Evolutionary conservation across 768 basidiomycete genomes (phyloP).

Genomic region (Candolleomyces aberdarensis): DNA sequence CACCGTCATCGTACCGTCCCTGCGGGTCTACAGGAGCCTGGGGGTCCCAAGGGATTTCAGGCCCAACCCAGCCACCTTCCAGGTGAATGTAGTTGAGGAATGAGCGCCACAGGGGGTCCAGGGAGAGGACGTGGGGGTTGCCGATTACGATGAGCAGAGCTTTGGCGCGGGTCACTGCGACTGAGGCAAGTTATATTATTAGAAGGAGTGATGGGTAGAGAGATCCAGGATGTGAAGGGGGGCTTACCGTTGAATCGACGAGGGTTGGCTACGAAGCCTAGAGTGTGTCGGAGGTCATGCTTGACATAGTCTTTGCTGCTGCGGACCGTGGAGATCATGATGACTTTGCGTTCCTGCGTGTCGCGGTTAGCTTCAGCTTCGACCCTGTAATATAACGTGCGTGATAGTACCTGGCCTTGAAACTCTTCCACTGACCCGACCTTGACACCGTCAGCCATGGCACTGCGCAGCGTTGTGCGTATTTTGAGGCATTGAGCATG

Average conservation of each 20-base stretch:
- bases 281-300: constrained; percentile 52
- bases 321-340: constrained; percentile 58
- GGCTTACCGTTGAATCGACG: constrained; percentile 40
- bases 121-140: constrained; percentile 52
- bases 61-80: constrained; percentile 55
- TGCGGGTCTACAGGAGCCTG: constrained; percentile 26
- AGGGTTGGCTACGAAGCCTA: constrained; percentile 58
- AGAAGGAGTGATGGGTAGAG: too few species aligned
- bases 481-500: constrained; percentile 56
- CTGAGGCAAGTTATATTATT: too few species aligned
- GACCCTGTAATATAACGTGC: constrained; percentile 18
- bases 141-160: constrained; percentile 60
- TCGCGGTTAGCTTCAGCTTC: too few species aligned
- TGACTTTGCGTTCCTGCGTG: constrained; percentile 48
- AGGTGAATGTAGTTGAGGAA: constrained; percentile 58
- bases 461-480: constrained; percentile 29
- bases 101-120: constrained; percentile 60
- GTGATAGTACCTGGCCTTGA: constrained; percentile 55
- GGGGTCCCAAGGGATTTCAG: constrained; percentile 50
- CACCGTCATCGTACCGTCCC: constrained; percentile 37
- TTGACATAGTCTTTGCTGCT: constrained; percentile 52
- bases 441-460: constrained; percentile 41
- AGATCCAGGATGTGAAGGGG: too few species aligned
- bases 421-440: constrained; percentile 68
- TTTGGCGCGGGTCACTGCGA: constrained; percentile 54